Percentiles rank a stretch among this genome's conserved stretches.
Evolutionary conservation across 2,329 filamentous ascomycete species (phyloP).

Genomic region (Hypoxylon sp.): DNA sequence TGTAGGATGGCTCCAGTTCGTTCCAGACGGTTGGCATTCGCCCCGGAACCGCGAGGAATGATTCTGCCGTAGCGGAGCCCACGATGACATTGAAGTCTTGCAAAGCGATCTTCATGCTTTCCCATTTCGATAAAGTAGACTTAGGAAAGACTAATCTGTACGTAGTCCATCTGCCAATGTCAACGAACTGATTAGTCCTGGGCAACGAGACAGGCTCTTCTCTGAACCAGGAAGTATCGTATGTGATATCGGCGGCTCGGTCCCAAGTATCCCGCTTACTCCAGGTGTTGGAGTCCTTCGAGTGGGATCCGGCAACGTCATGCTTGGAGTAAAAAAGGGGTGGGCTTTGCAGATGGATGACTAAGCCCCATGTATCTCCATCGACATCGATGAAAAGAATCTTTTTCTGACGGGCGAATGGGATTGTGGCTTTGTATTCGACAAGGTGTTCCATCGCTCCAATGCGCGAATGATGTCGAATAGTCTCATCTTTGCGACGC

Average conservation of each 20-base stretch:
- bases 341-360: slow-evolving; percentile 59
- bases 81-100: slow-evolving; percentile 76
- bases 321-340: slow-evolving; percentile 57
- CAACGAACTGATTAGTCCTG: slow-evolving; percentile 52
- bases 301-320: slow-evolving; percentile 46
- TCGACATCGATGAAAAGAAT: slow-evolving; percentile 51
- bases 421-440: slow-evolving; percentile 54
- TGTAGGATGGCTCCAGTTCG: slow-evolving; percentile 48
- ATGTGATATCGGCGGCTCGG: slow-evolving; percentile 57
- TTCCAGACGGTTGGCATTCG: slow-evolving; percentile 52
- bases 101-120: slow-evolving; percentile 62
- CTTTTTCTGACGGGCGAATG: slow-evolving; percentile 56
- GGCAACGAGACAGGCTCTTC: slow-evolving; percentile 52
- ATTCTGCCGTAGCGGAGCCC: slow-evolving; percentile 44
- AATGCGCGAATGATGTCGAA: slow-evolving; percentile 23
- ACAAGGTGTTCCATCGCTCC: slow-evolving; percentile 29
- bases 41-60: slow-evolving; percentile 54
- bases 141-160: slow-evolving; percentile 57
- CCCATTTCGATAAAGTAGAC: slow-evolving; percentile 47
- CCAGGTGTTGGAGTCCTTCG: slow-evolving; percentile 49
- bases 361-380: slow-evolving; percentile 49
- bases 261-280: slow-evolving; percentile 56
- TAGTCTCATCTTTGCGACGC: slow-evolving; percentile 27
- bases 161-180: slow-evolving; percentile 66
- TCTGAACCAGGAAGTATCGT: slow-evolving; percentile 46